Conservation (phyloP, 1,284 basidiomycete species). For the Termitomyces sp. region DNA sequence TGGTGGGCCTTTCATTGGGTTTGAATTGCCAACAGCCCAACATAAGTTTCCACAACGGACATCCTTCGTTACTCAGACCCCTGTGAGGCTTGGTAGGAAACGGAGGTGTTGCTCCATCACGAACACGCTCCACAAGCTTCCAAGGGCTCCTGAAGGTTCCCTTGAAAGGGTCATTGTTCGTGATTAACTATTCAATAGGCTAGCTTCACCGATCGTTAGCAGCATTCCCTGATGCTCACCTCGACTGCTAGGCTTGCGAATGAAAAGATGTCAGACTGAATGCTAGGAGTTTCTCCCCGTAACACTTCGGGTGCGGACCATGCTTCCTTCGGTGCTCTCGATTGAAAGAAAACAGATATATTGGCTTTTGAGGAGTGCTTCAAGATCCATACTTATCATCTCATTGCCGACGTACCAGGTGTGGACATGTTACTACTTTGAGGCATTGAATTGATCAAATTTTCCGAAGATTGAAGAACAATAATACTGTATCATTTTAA, state of each 20-base stretch:
- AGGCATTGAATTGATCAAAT: no score
- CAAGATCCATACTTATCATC: no score
- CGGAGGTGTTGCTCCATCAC: neutral
- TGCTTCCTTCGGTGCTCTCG: neutral
- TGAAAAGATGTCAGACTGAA: neutral
- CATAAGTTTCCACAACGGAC: neutral
- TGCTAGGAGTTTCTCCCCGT: neutral
- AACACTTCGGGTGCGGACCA: constrained; percentile 1
- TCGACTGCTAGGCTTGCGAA: neutral
- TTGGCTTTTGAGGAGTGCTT: no score
- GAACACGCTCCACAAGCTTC: neutral
- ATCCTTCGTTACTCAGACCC: neutral
- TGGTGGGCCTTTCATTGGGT: neutral
- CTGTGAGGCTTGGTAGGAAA: neutral
- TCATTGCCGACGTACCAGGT: no score
- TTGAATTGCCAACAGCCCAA: neutral
- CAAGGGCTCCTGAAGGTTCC: neutral
- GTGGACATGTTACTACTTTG: no score
- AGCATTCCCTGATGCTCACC: neutral
- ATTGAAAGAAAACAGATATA: neutral
- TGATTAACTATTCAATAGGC: neutral
- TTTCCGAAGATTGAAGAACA: no score
- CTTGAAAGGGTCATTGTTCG: neutral
- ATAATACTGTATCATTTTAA: neutral
- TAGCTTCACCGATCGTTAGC: neutral